Evolutionary conservation across 148 eudicot species (phyloP), one percentile per base, ranked within the genome.

Genomic region (Cornus florida): DNA sequence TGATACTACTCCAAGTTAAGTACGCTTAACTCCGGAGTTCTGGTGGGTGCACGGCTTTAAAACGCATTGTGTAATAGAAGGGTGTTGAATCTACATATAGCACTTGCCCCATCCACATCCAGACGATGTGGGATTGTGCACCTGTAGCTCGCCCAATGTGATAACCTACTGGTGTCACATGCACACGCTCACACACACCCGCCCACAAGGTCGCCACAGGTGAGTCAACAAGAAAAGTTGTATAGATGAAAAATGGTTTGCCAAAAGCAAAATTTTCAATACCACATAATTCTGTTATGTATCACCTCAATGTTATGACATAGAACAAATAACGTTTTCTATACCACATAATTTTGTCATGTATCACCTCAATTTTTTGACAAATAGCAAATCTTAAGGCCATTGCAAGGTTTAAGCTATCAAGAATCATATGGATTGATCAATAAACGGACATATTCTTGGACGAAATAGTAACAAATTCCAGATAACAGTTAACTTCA

Each of bases 321-420:
- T 28, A 56, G 53, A 56, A 46, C 67, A 56, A 19, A 28, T 57
- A 4, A 35, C 3, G 38, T 60, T 31, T 5, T n/a, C 7, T 60
- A 24, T 60, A n/a, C 46, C 33, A 48, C 13, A 28, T 48, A 32
- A 31, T 31, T 62, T 24, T 73, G 76, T 57, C 35, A n/a, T 56
- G 41, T 73, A 73, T 56, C 46, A 19, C 13, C 16, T 19, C n/a
- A 7, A 24, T 67, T n/a, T 33, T 43, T 43, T 7, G 76, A 57
- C 62, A 73, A 56, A 57, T 73, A 56, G 67, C 67, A 73, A 19
- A 28, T 57, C 53, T 57, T 57, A n/a, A 62, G 66, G 22, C 6
- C 6, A n/a, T 13, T 62, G 66, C 66, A 62, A 13, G 22, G 22
- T n/a, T 62, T 62, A 62, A 19, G 66, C 66, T n/a, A 17, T 19